These are phyloP conservation scores for Royoungia palumana DNA, from an alignment of 768 basidiomycete species.

Conservation along the genomic window DNA sequence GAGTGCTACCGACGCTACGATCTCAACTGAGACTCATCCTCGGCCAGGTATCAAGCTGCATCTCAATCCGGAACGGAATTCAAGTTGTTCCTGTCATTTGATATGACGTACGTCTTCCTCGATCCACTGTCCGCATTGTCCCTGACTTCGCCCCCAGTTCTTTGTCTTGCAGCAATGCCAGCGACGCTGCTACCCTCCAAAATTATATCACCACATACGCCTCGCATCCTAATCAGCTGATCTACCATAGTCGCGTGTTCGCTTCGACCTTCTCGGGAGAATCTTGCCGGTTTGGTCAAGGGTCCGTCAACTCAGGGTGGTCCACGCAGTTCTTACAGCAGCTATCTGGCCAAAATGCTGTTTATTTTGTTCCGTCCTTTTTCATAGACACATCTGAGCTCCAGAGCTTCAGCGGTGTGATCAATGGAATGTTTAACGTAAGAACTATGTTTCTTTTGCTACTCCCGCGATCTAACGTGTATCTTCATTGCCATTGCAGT, in stretches of 20 bases:
- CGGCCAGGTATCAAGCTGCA: slow-evolving; percentile 53
- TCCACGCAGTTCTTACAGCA: slow-evolving; percentile 47
- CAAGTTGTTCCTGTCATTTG: slow-evolving; percentile 74
- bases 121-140: not conserved
- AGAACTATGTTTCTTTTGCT: slow-evolving; percentile 8
- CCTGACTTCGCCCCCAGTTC: slow-evolving; percentile 35
- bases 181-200: slow-evolving; percentile 50
- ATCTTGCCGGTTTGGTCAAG: slow-evolving; percentile 61
- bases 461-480: no score
- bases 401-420: slow-evolving; percentile 42
- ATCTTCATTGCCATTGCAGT: slow-evolving; percentile 40
- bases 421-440: slow-evolving; percentile 62
- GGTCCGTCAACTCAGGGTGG: slow-evolving; percentile 55
- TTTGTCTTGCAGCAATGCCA: slow-evolving; percentile 49
- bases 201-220: slow-evolving; percentile 52
- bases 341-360: slow-evolving; percentile 40
- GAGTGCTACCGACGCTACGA: slow-evolving; percentile 22
- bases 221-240: slow-evolving; percentile 59
- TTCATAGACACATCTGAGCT: slow-evolving; percentile 55
- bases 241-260: slow-evolving; percentile 45
- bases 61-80: slow-evolving; percentile 50
- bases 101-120: slow-evolving; percentile 58
- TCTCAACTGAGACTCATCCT: slow-evolving; percentile 16
- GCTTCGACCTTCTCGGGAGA: slow-evolving; percentile 78
- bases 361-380: slow-evolving; percentile 69